Evolutionary conservation across 2,329 filamentous ascomycete genomes (phyloP).

Genomic region (Chaetomium olivaceum): DNA sequence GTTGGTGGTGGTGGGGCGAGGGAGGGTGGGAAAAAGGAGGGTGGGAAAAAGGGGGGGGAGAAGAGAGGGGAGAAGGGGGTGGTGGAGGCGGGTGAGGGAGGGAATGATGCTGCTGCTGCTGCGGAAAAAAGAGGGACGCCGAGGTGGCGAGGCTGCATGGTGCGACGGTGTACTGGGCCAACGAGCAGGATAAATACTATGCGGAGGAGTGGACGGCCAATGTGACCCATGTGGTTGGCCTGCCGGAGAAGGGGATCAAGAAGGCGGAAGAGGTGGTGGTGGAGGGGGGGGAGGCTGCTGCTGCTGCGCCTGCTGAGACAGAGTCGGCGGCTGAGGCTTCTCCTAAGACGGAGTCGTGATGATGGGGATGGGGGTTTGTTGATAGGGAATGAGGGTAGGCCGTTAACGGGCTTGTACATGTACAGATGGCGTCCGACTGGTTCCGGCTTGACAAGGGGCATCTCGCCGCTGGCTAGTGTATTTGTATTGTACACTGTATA

Average conservation of each 20-base stretch:
- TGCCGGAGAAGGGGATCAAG: conserved; percentile 33
- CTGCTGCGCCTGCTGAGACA: neutral
- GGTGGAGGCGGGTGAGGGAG: neutral
- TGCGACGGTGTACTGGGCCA: conserved; percentile 54
- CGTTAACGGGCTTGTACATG: conserved; percentile 1
- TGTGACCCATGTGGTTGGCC: conserved; percentile 51
- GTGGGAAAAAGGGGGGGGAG: neutral
- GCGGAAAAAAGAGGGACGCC: conserved; percentile 2
- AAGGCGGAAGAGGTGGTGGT: neutral
- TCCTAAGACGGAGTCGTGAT: neutral
- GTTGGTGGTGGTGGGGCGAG: neutral
- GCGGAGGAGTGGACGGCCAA: conserved; percentile 54
- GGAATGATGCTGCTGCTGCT: neutral
- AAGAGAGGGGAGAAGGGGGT: neutral
- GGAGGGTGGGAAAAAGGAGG: conserved; percentile 1
- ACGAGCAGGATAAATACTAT: conserved; percentile 49
- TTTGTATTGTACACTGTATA: conserved; percentile 19
- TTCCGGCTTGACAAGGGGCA: neutral
- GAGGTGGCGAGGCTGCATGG: conserved; percentile 25
- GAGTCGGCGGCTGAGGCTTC: neutral
- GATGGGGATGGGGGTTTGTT: neutral
- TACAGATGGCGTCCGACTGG: neutral
- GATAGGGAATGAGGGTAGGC: neutral
- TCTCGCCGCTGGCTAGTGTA: conserved; percentile 4
- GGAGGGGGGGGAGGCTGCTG: neutral